These are phyloP conservation scores for Xylaria telfairii DNA, from an alignment of 495 filamentous ascomycete genomes.

Conservation along the genomic window DNA sequence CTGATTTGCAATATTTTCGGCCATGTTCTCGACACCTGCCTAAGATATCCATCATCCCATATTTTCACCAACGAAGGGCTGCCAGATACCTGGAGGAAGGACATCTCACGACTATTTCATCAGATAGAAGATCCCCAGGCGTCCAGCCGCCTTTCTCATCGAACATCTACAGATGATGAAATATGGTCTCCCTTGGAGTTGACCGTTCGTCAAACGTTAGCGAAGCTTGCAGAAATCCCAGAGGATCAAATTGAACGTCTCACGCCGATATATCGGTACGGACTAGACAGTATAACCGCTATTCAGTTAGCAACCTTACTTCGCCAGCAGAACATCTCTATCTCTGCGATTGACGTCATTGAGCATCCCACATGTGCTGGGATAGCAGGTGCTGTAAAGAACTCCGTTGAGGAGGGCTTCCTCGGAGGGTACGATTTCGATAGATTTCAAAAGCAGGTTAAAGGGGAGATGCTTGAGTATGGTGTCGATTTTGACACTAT, in stretches of 20 bases:
- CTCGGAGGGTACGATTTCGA: constrained; percentile 52
- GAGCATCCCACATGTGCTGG: constrained; percentile 60
- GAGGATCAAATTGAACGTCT: constrained; percentile 60
- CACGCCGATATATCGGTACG: constrained; percentile 80
- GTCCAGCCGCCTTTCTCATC: background rate
- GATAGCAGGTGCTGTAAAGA: constrained; percentile 45
- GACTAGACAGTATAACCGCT: constrained; percentile 86
- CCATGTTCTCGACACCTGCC: constrained; percentile 43
- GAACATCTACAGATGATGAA: constrained; percentile 16
- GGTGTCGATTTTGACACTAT: constrained; percentile 28
- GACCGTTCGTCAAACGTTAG: constrained; percentile 61
- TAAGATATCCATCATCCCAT: constrained; percentile 43
- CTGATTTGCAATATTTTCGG: constrained; percentile 58
- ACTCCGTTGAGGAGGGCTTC: constrained; percentile 24
- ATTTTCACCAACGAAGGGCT: constrained; percentile 22
- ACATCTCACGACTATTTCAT: constrained; percentile 26
- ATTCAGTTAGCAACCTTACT: constrained; percentile 75
- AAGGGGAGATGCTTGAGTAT: constrained; percentile 29
- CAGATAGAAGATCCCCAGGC: background rate
- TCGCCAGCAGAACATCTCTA: constrained; percentile 58
- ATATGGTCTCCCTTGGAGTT: constrained; percentile 59
- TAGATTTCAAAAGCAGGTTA: constrained; percentile 41
- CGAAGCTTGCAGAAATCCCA: constrained; percentile 58
- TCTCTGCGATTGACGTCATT: constrained; percentile 72
- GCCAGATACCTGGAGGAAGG: constrained; percentile 25